These are phyloP conservation scores for Cadophora sp. DNA, from an alignment of 2,329 filamentous ascomycete genomes.

Conservation along the genomic window DNA sequence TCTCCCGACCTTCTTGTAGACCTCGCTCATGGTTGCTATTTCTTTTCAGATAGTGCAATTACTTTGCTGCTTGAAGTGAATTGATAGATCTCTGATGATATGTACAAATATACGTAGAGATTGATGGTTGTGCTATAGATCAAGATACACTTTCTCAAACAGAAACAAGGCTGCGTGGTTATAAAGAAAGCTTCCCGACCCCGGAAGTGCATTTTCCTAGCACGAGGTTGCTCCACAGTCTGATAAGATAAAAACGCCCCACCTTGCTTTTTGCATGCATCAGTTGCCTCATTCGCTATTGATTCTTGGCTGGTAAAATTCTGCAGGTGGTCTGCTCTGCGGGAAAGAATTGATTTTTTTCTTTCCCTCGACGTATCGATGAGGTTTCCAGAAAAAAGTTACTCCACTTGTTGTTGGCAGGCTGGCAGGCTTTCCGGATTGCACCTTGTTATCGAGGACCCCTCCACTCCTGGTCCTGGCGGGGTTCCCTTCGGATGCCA, in stretches of 20 bases:
- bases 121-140: neutral
- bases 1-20: slow-evolving; percentile 58
- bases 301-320: neutral
- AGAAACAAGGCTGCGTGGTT: neutral
- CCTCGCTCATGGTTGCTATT: slow-evolving; percentile 31
- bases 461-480: neutral
- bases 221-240: neutral
- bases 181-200: neutral
- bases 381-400: neutral
- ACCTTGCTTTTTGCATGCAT: neutral
- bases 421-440: neutral
- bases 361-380: too few relatives aligned
- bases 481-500: neutral
- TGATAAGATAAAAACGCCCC: neutral
- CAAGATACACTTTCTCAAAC: neutral
- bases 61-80: neutral
- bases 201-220: neutral
- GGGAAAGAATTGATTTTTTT: neutral
- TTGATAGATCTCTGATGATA: neutral
- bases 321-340: neutral
- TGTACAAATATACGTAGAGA: neutral
- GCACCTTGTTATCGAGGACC: neutral
- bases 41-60: neutral
- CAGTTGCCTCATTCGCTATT: neutral
- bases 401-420: neutral